Percentiles rank a stretch among this genome's conserved stretches.
These are phyloP conservation scores for Termitomyces titanicus DNA, from an alignment of 768 basidiomycete genomes.

Conservation along the genomic window DNA sequence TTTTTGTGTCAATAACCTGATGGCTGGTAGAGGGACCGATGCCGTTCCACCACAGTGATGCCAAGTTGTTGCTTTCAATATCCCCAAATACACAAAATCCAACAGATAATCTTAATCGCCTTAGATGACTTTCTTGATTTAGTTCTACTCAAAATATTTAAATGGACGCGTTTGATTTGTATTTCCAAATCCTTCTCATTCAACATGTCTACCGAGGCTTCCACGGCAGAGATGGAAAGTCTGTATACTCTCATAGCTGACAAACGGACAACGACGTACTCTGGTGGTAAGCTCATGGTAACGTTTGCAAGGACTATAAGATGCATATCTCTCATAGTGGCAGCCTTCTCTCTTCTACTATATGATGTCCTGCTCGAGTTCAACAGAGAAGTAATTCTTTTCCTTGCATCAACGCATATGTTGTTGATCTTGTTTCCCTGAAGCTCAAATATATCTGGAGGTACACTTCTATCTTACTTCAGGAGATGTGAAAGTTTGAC, in stretches of 20 bases:
- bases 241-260: neutral
- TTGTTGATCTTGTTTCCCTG: neutral
- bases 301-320: neutral
- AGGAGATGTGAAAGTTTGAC: neutral
- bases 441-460: constrained; percentile 5
- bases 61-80: too few relatives aligned
- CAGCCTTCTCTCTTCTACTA: neutral
- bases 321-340: neutral
- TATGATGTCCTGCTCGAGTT: neutral
- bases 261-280: neutral
- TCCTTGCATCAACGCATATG: neutral
- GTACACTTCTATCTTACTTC: neutral
- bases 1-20: too few relatives aligned
- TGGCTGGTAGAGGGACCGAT: too few relatives aligned
- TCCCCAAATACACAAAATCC: too few relatives aligned
- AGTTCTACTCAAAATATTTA: too few relatives aligned
- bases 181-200: too few relatives aligned
- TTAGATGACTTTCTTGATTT: too few relatives aligned
- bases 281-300: neutral
- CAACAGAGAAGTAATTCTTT: neutral
- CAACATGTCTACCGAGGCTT: neutral
- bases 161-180: too few relatives aligned
- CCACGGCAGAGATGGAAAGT: neutral
- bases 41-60: too few relatives aligned
- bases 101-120: too few relatives aligned